Conservation (phyloP, 2,329 filamentous ascomycete genomes). For the Sphaceloma murrayae region DNA sequence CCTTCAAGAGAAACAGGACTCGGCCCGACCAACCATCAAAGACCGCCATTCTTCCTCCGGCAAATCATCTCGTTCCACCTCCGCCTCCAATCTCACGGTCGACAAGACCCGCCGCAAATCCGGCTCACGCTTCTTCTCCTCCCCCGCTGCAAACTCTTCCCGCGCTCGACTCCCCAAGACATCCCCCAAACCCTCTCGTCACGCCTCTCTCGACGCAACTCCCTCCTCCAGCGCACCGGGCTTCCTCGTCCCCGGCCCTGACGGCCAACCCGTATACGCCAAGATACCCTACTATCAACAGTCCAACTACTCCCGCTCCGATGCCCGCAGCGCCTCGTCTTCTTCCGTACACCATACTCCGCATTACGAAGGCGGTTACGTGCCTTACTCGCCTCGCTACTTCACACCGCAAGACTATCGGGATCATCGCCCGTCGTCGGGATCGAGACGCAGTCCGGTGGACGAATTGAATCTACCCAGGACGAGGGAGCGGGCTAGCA, state of each 20-base stretch:
- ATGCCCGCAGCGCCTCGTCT: constrained; percentile 23
- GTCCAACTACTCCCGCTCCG: constrained; percentile 12
- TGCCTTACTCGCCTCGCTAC: constrained; percentile 23
- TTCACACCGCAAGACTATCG: constrained; percentile 20
- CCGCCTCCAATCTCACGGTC: constrained; percentile 29
- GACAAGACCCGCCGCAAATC: constrained; percentile 29
- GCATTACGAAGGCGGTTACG: constrained; percentile 23
- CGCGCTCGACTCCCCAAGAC: constrained; percentile 26
- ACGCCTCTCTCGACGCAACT: constrained; percentile 19
- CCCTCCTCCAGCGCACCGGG: constrained; percentile 31
- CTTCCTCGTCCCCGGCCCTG: constrained; percentile 40
- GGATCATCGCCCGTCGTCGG: constrained; percentile 29
- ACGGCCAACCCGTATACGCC: constrained; percentile 39
- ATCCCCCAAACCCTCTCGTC: constrained; percentile 20
- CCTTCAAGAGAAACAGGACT: constrained; percentile 14
- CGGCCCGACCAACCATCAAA: constrained; percentile 20
- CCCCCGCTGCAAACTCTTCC: constrained; percentile 28
- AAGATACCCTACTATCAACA: constrained; percentile 26
- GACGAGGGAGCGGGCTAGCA: constrained; percentile 8
- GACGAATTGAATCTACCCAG: constrained; percentile 32
- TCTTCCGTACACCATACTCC: constrained; percentile 26
- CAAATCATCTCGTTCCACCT: constrained; percentile 28
- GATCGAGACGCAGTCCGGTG: constrained; percentile 36
- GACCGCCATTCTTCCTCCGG: constrained; percentile 21
- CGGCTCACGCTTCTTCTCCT: constrained; percentile 26